phyloP scores from a whole-genome alignment of 768 basidiomycete genomes.

The Lactarius vividus region DNA sequence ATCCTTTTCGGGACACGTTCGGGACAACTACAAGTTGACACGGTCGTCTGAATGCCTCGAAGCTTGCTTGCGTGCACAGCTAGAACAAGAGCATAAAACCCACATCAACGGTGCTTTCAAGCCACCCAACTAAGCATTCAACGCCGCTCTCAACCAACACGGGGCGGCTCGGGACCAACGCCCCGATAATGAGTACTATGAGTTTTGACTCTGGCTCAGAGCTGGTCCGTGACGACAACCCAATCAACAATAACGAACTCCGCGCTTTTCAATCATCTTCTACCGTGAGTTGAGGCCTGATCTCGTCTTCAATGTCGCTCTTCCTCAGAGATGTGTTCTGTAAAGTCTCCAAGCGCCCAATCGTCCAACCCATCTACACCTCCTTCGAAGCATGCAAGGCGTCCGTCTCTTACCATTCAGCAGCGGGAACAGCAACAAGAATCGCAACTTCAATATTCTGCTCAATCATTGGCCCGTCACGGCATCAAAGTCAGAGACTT shows the following conservation, averaged over 20 bases:
- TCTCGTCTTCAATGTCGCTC: constrained; percentile 19
- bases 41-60: not conserved
- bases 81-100: constrained; percentile 2
- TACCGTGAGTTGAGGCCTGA: constrained; percentile 26
- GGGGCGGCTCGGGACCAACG: constrained; percentile 17
- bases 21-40: not conserved
- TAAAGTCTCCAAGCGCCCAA: constrained; percentile 21
- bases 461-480: constrained; percentile 32
- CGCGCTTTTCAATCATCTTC: constrained; percentile 7
- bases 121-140: constrained; percentile 21
- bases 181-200: constrained; percentile 17
- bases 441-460: constrained; percentile 19
- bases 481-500: constrained; percentile 56
- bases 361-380: constrained; percentile 3
- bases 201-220: constrained; percentile 13
- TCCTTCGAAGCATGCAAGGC: constrained; percentile 10
- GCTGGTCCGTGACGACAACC: constrained; percentile 5
- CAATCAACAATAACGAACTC: constrained; percentile 7
- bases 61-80: constrained; percentile 10
- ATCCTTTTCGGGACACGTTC: not conserved
- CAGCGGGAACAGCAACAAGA: not conserved
- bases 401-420: constrained; percentile 14
- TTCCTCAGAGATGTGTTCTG: constrained; percentile 23
- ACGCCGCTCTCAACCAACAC: constrained; percentile 23
- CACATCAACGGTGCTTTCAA: constrained; percentile 17